Conservation (phyloP, 306 rosid genomes). For the Oxytropis ochrocephala region DNA sequence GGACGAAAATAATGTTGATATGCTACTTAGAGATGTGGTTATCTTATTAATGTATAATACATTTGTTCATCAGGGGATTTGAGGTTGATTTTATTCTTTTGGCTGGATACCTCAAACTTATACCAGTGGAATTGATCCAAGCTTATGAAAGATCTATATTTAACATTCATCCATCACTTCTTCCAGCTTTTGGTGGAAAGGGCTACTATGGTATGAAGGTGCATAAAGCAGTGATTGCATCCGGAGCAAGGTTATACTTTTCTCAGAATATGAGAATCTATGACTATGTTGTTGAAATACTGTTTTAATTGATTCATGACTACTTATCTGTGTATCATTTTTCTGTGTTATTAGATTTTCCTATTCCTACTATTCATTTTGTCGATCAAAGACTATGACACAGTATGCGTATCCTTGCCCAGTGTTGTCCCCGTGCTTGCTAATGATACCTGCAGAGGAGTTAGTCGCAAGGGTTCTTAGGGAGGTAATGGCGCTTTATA, state of each 20-base stretch:
- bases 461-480: conserved; percentile 71
- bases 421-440: conserved; percentile 70
- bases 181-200: conserved; percentile 97
- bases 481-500: conserved; percentile 40
- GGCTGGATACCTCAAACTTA: conserved; percentile 83
- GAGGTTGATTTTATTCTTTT: conserved; percentile 78
- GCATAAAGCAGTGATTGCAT: conserved; percentile 84
- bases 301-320: not conserved
- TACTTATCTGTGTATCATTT: not conserved
- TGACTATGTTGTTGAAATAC: not conserved
- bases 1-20: not conserved
- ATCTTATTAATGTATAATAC: not conserved
- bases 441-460: conserved; percentile 56
- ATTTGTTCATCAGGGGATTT: conserved; percentile 36
- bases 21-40: not conserved
- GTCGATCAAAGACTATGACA: conserved; percentile 83
- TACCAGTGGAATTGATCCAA: conserved; percentile 65
- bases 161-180: conserved; percentile 93
- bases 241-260: conserved; percentile 66
- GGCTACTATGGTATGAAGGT: conserved; percentile 91
- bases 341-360: conserved; percentile 42
- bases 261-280: not conserved
- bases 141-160: conserved; percentile 64
- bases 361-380: conserved; percentile 78
- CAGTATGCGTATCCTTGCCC: conserved; percentile 81